Conservation (phyloP, 164 flowering plant genomes). For the Piper longum region DNA sequence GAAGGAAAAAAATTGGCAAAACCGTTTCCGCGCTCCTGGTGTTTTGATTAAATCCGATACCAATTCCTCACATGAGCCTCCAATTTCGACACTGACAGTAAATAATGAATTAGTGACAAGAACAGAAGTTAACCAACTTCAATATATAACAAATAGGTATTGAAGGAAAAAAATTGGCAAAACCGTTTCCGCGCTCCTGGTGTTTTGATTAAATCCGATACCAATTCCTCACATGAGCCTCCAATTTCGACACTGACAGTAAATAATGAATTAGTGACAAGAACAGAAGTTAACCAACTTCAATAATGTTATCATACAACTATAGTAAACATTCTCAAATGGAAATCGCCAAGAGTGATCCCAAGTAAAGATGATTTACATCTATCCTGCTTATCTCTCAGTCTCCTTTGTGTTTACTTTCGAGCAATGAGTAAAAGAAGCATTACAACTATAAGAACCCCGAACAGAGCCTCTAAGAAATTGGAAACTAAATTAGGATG, state of each 20-base stretch:
- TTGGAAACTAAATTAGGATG: no score
- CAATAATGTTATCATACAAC: not conserved
- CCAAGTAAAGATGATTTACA: not conserved
- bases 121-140: no score
- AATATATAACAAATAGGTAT: not conserved
- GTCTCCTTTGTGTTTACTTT: not conserved
- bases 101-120: no score
- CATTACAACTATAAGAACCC: no score
- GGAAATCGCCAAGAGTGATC: not conserved
- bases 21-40: no score
- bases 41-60: no score
- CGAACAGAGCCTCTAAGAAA: no score
- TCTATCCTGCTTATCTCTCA: not conserved
- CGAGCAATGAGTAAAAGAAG: no score
- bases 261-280: not conserved
- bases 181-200: constrained; percentile 46
- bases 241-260: constrained; percentile 33
- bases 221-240: constrained; percentile 29
- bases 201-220: constrained; percentile 30
- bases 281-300: constrained; percentile 1
- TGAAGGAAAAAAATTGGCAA: constrained; percentile 1
- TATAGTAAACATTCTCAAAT: not conserved
- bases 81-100: no score
- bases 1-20: no score
- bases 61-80: no score